These are phyloP conservation scores for Lactarius vividus DNA, from an alignment of 768 basidiomycete genomes.

Conservation along the genomic window DNA sequence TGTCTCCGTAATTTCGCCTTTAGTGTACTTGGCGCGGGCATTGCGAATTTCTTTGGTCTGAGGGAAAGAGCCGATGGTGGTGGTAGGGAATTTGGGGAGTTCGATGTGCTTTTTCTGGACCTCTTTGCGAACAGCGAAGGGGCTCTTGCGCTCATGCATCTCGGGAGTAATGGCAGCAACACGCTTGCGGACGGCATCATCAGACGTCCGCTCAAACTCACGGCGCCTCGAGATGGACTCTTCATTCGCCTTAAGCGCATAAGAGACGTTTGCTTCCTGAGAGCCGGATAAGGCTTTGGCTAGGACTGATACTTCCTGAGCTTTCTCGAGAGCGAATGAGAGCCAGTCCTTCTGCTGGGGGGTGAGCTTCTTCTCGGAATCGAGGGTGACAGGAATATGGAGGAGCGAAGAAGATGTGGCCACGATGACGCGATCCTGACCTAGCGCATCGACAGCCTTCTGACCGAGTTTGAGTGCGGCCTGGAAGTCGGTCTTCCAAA, in stretches of 20 bases:
- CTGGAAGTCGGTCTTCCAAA: constrained; percentile 97
- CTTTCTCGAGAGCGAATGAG: constrained; percentile 97
- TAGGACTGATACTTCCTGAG: constrained; percentile 81
- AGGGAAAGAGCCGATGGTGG: constrained; percentile 98
- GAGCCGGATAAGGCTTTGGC: constrained; percentile 84
- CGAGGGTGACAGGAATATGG: constrained; percentile 96
- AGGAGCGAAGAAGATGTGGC: constrained; percentile 97
- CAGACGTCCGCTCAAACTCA: constrained; percentile 89
- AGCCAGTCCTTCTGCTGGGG: constrained; percentile 95
- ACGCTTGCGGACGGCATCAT: constrained; percentile 93
- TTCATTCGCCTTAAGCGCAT: constrained; percentile 86
- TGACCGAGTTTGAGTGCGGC: constrained; percentile 79
- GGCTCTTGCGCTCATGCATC: constrained; percentile 82
- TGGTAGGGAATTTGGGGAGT: constrained; percentile 97
- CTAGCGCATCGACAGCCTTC: constrained; percentile 80
- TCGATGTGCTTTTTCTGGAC: constrained; percentile 85
- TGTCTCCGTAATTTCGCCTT: constrained; percentile 79
- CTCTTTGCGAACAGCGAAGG: constrained; percentile 83
- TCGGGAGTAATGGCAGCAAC: constrained; percentile 88
- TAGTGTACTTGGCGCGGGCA: constrained; percentile 92
- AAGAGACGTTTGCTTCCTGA: constrained; percentile 65
- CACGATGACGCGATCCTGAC: constrained; percentile 84
- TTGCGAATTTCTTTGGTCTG: constrained; percentile 99
- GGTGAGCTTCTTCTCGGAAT: constrained; percentile 87
- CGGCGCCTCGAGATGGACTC: constrained; percentile 90